Conservation (phyloP, 2,329 filamentous ascomycete species). For the Cladosporium sp. region DNA sequence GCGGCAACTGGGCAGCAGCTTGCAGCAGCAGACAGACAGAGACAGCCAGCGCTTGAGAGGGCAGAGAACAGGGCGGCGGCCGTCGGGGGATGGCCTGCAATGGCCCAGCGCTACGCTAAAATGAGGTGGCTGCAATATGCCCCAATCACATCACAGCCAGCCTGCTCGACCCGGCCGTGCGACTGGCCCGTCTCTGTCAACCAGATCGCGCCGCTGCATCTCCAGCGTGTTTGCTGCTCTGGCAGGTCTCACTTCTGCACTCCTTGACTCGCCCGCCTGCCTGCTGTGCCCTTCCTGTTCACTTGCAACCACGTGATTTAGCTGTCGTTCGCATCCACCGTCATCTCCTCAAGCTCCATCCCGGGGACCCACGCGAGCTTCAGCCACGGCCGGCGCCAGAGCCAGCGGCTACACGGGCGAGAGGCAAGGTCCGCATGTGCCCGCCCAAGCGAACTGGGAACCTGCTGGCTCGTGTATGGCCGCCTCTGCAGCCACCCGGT, state of each 20-base stretch:
- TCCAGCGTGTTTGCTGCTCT: not conserved
- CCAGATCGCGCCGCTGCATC: not conserved
- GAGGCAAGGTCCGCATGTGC: not conserved
- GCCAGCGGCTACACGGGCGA: not conserved
- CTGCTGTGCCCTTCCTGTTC: not conserved
- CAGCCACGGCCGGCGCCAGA: not conserved
- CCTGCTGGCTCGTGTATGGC: not conserved
- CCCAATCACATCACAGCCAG: conserved; percentile 3
- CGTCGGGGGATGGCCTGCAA: not conserved
- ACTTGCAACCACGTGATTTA: not conserved
- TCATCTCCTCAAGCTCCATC: not conserved
- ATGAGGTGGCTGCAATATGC: conserved; percentile 4
- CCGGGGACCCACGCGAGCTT: conserved; percentile 3
- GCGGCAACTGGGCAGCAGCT: not conserved
- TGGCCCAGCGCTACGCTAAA: not conserved
- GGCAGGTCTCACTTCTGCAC: conserved; percentile 4
- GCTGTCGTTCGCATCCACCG: not conserved
- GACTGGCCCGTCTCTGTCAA: not conserved
- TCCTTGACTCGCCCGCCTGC: not conserved
- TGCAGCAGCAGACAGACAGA: not conserved
- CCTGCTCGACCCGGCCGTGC: not conserved
- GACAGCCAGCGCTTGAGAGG: not conserved
- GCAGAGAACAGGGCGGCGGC: not conserved
- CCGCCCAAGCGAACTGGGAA: conserved; percentile 3
- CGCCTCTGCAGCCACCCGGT: conserved; percentile 3